phyloP scores from a whole-genome alignment of 257 asterid genomes.

The Avicennia marina region DNA sequence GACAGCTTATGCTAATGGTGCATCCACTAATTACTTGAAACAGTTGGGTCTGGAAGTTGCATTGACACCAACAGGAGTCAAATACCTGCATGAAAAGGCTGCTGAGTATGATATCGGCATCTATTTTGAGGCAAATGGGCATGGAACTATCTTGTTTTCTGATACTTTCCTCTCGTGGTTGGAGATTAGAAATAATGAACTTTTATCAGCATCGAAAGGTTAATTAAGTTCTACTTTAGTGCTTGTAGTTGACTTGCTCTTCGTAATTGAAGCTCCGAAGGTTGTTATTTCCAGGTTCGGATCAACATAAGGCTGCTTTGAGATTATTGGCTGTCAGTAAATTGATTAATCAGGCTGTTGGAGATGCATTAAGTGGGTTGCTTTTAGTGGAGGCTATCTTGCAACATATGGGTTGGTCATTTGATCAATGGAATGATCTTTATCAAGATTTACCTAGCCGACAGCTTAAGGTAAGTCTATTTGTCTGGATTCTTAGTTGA shows the following conservation, averaged over 20 bases:
- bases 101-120: constrained; percentile 86
- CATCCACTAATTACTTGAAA: constrained; percentile 83
- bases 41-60: constrained; percentile 70
- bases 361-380: constrained; percentile 84
- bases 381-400: constrained; percentile 86
- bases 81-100: constrained; percentile 86
- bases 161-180: constrained; percentile 56
- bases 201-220: constrained; percentile 63
- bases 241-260: constrained; percentile 8
- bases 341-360: constrained; percentile 91
- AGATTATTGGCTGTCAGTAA: constrained; percentile 78
- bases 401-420: constrained; percentile 70
- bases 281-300: constrained; percentile 52
- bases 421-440: constrained; percentile 73
- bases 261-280: not conserved
- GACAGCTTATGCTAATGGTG: constrained; percentile 98
- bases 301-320: constrained; percentile 64
- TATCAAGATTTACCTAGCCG: constrained; percentile 91
- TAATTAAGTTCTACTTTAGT: constrained; percentile 8
- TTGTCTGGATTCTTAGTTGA: not conserved
- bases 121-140: constrained; percentile 97
- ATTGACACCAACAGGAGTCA: constrained; percentile 91
- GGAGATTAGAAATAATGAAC: constrained; percentile 44
- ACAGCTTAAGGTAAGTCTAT: constrained; percentile 72
- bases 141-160: constrained; percentile 90